A percentile compares a stretch with the other conserved stretches of the same genome.
Conservation (phyloP, 2,329 filamentous ascomycete genomes). For the Ophiostoma angusticollis region DNA sequence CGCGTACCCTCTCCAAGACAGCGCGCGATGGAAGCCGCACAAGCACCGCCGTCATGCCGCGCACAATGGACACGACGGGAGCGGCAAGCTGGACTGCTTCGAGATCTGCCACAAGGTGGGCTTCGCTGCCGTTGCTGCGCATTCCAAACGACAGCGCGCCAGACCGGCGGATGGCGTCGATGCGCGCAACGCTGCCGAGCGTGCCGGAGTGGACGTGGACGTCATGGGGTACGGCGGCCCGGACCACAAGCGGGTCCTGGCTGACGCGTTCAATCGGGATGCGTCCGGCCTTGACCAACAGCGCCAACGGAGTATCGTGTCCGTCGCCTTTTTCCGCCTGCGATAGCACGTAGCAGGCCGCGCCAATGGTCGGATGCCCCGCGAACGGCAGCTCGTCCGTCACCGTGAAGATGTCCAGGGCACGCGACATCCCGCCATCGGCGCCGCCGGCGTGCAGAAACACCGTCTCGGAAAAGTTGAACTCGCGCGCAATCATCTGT, state of each 20-base stretch:
- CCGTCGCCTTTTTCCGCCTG: conserved; percentile 13
- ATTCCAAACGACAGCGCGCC: too few relatives aligned
- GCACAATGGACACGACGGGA: conserved; percentile 50
- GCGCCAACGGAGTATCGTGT: too few relatives aligned
- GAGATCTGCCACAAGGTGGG: too few relatives aligned
- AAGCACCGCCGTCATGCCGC: conserved; percentile 62
- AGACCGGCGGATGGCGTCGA: conserved; percentile 15
- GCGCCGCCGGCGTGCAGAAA: too few relatives aligned
- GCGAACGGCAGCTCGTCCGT: conserved; percentile 45
- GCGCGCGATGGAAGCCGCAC: conserved; percentile 48
- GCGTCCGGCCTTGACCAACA: conserved; percentile 44
- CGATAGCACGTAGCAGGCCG: conserved; percentile 38
- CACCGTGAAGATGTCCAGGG: conserved; percentile 47
- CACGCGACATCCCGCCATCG: too few relatives aligned
- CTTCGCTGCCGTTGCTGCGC: too few relatives aligned
- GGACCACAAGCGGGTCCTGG: conserved; percentile 32
- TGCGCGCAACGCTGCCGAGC: conserved; percentile 22
- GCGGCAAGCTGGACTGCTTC: conserved; percentile 27
- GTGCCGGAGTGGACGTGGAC: conserved; percentile 44
- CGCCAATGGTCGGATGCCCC: conserved; percentile 49
- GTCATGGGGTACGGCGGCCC: conserved; percentile 54
- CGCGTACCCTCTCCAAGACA: conserved; percentile 33
- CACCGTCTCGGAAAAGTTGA: conserved; percentile 52
- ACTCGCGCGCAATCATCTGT: conserved; percentile 46
- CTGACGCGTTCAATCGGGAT: conserved; percentile 30